Percentiles rank a stretch among this genome's conserved stretches.
Conservation (phyloP, 371 early-diverging fungal genomes). For the Umbelopsis sp. region DNA sequence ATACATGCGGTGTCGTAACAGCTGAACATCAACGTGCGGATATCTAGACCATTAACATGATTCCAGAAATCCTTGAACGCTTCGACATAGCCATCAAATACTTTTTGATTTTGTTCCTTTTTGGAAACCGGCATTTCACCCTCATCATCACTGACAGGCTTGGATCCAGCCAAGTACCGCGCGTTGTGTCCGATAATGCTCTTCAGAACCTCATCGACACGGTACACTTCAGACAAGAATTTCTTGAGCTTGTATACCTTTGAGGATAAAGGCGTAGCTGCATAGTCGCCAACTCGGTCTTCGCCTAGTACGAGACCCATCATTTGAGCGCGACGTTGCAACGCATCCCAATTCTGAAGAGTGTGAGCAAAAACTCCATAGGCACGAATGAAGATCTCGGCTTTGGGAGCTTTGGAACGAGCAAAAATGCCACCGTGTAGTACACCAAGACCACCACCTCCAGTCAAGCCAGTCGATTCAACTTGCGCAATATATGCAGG, state of each 20-base stretch:
- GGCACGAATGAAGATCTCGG: conserved; percentile 39
- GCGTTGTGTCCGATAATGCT: conserved; percentile 30
- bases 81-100: neutral
- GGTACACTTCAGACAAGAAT: conserved; percentile 64
- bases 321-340: conserved; percentile 46
- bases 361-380: conserved; percentile 41
- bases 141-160: conserved; percentile 8
- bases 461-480: neutral
- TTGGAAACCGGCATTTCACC: neutral
- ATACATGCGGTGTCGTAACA: conserved; percentile 3
- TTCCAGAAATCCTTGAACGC: conserved; percentile 15
- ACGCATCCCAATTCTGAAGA: conserved; percentile 45
- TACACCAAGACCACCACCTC: conserved; percentile 1
- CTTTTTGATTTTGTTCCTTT: conserved; percentile 2
- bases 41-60: neutral
- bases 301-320: conserved; percentile 40
- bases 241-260: conserved; percentile 69
- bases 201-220: conserved; percentile 71
- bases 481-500: conserved; percentile 22
- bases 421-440: conserved; percentile 28
- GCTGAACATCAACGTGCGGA: conserved; percentile 13
- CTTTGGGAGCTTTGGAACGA: conserved; percentile 33
- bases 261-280: conserved; percentile 58
- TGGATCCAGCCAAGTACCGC: conserved; percentile 9
- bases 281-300: conserved; percentile 35